A percentile compares a stretch with the other conserved stretches of the same genome.
phyloP scores from a whole-genome alignment of 2,329 filamentous ascomycete species.

The Onygena corvina region DNA sequence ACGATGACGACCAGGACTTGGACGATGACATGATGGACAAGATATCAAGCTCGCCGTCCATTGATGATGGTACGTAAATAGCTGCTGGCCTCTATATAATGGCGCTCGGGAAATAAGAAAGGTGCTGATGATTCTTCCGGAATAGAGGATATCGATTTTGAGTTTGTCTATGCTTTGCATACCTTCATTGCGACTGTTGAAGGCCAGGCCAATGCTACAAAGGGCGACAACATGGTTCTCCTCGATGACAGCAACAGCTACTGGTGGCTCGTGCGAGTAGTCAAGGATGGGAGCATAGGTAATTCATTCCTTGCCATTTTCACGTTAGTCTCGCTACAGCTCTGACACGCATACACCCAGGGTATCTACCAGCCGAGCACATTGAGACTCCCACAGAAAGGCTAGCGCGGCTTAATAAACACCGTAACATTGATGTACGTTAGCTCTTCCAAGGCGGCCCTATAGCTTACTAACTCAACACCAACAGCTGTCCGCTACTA shows the following conservation, averaged over 20 bases:
- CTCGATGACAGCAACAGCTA: slow-evolving; percentile 98
- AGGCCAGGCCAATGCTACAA: slow-evolving; percentile 94
- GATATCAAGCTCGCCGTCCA: slow-evolving; percentile 96
- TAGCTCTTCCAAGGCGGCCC: slow-evolving; percentile 2
- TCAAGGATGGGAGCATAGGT: slow-evolving; percentile 94
- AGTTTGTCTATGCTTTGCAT: slow-evolving; percentile 96
- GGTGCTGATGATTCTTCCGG: slow-evolving; percentile 52
- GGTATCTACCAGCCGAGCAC: slow-evolving; percentile 91
- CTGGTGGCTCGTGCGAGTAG: slow-evolving; percentile 96
- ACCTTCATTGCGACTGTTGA: slow-evolving; percentile 97
- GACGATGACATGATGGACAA: slow-evolving; percentile 97
- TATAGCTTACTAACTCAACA: slow-evolving; percentile 5
- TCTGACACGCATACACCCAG: slow-evolving; percentile 38
- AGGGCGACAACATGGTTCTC: slow-evolving; percentile 97
- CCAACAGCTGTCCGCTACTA: slow-evolving; percentile 52
- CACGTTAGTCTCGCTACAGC: slow-evolving; percentile 40
- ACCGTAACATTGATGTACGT: slow-evolving; percentile 90
- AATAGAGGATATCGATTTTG: slow-evolving; percentile 98
- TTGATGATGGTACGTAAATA: slow-evolving; percentile 93
- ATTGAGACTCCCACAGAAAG: slow-evolving; percentile 96
- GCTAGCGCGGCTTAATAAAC: slow-evolving; percentile 87
- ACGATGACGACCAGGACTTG: slow-evolving; percentile 56
- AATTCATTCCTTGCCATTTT: slow-evolving; percentile 20
- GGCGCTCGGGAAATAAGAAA: slow-evolving; percentile 12
- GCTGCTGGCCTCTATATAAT: slow-evolving; percentile 23